Conservation (phyloP, 2,329 filamentous ascomycete species). For the Colletotrichum sojae region DNA sequence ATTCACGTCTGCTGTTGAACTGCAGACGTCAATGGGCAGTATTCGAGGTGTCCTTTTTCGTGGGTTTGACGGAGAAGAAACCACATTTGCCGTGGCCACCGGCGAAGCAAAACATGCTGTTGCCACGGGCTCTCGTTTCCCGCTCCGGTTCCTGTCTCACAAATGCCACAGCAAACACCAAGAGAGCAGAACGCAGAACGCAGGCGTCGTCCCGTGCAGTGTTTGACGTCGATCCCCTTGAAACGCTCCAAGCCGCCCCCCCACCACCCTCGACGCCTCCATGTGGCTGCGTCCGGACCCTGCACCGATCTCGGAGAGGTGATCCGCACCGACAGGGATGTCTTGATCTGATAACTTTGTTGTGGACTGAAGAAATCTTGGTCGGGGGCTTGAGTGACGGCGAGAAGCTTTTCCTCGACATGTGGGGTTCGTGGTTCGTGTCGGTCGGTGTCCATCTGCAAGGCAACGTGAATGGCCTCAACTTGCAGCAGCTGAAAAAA, state of each 20-base stretch:
- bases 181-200: slow-evolving; percentile 7
- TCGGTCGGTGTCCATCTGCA: slow-evolving; percentile 27
- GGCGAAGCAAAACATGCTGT: neutral
- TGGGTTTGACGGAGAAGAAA: neutral
- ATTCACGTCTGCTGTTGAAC: slow-evolving; percentile 1
- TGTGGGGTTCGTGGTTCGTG: slow-evolving; percentile 27
- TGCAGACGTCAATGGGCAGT: neutral
- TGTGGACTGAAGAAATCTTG: slow-evolving; percentile 26
- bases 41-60: neutral
- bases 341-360: slow-evolving; percentile 38
- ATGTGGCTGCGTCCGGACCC: slow-evolving; percentile 27
- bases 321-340: slow-evolving; percentile 33
- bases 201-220: slow-evolving; percentile 26
- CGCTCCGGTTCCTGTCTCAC: slow-evolving; percentile 34
- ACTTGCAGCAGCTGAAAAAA: slow-evolving; percentile 14
- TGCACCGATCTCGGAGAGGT: slow-evolving; percentile 37
- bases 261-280: slow-evolving; percentile 13
- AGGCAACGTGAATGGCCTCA: slow-evolving; percentile 29
- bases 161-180: slow-evolving; percentile 18
- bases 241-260: slow-evolving; percentile 32
- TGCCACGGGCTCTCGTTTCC: slow-evolving; percentile 18
- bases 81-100: neutral
- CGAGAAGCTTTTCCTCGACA: slow-evolving; percentile 18
- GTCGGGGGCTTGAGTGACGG: slow-evolving; percentile 3
- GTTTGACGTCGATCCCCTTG: slow-evolving; percentile 41